phyloP scores from a whole-genome alignment of 2,329 filamentous ascomycete species.

The Beauveria sp. region DNA sequence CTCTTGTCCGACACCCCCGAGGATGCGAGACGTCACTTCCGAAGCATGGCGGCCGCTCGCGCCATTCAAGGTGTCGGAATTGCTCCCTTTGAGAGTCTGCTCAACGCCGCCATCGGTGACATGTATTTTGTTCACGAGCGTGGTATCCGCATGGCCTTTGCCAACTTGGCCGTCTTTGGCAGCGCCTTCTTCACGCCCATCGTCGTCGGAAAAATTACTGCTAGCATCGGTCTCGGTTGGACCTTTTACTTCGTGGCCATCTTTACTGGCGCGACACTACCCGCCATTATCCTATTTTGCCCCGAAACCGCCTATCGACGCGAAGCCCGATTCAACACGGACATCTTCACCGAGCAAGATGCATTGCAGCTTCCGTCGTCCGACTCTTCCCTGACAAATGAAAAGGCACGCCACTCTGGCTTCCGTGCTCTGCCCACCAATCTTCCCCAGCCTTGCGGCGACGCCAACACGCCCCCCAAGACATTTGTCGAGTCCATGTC shows the following conservation, averaged over 20 bases:
- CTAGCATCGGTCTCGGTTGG: constrained; percentile 73
- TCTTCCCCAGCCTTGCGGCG: constrained; percentile 27
- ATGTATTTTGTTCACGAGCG: constrained; percentile 82
- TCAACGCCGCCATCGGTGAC: constrained; percentile 85
- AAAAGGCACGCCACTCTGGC: constrained; percentile 13
- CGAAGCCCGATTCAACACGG: constrained; percentile 59
- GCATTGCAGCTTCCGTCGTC: constrained; percentile 10
- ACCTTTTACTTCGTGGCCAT: constrained; percentile 84
- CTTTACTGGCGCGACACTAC: constrained; percentile 63
- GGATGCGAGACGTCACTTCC: constrained; percentile 38
- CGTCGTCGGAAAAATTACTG: constrained; percentile 80
- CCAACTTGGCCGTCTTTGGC: constrained; percentile 50
- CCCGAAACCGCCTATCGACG: constrained; percentile 78
- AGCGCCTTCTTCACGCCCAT: constrained; percentile 67
- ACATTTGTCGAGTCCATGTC: constrained; percentile 54
- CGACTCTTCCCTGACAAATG: constrained; percentile 2
- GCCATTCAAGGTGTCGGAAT: constrained; percentile 80
- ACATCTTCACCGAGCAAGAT: constrained; percentile 41
- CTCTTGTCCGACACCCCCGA: not conserved
- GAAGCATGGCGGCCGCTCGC: constrained; percentile 66
- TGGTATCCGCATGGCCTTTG: constrained; percentile 79
- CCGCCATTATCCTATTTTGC: constrained; percentile 67
- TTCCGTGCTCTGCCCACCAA: constrained; percentile 25
- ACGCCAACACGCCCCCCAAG: constrained; percentile 38
- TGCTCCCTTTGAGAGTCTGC: constrained; percentile 81